Evolutionary conservation across 2,329 filamentous ascomycete species (phyloP).

Genomic region (Microsporum audouinii): DNA sequence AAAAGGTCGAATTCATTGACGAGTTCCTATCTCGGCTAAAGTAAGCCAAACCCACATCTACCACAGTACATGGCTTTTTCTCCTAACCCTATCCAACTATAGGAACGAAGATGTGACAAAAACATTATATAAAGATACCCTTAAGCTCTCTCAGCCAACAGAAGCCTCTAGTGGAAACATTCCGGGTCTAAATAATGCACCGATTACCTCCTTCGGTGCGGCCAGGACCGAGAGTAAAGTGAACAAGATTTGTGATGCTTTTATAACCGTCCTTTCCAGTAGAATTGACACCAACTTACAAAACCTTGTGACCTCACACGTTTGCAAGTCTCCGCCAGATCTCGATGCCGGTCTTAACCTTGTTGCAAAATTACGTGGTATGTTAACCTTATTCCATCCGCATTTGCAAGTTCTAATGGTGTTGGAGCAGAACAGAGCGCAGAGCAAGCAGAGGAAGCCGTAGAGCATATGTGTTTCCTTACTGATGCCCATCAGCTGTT

Average conservation of each 20-base stretch:
- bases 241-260: conserved; percentile 77
- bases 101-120: conserved; percentile 82
- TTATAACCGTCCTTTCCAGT: conserved; percentile 55
- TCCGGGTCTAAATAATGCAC: conserved; percentile 6
- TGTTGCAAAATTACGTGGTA: conserved; percentile 57
- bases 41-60: conserved; percentile 35
- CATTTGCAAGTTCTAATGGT: neutral
- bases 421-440: conserved; percentile 44
- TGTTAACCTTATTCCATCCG: conserved; percentile 8
- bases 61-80: neutral
- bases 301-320: conserved; percentile 86
- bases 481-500: conserved; percentile 88
- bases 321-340: conserved; percentile 86
- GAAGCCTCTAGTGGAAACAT: conserved; percentile 20
- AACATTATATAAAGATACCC: conserved; percentile 86
- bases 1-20: conserved; percentile 71
- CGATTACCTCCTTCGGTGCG: conserved; percentile 3
- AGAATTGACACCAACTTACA: conserved; percentile 59
- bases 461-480: conserved; percentile 95
- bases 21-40: conserved; percentile 78
- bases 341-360: conserved; percentile 72
- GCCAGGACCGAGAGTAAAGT: conserved; percentile 49
- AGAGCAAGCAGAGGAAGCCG: conserved; percentile 69
- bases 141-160: conserved; percentile 36
- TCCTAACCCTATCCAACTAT: conserved; percentile 12